phyloP scores from a whole-genome alignment of 371 early-diverging fungal genomes.

The Mortierella sp. region DNA sequence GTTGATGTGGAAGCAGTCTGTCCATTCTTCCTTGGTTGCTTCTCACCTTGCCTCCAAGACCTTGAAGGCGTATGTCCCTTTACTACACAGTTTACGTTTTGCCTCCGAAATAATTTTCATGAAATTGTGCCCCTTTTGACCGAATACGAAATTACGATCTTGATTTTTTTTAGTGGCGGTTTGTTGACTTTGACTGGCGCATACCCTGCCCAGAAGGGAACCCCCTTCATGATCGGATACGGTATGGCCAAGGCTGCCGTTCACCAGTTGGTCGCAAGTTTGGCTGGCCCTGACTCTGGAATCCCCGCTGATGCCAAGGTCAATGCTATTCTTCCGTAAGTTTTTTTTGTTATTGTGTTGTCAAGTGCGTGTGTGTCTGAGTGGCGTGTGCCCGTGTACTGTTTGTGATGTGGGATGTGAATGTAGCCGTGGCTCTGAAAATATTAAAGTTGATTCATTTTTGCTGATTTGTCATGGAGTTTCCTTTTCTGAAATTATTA shows the following conservation, averaged over 20 bases:
- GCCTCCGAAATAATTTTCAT: too few species aligned
- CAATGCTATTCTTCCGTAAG: conserved; percentile 86
- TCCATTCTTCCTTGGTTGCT: conserved; percentile 87
- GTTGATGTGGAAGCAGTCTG: conserved; percentile 84
- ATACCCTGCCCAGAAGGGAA: conserved; percentile 79
- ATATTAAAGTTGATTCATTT: background rate
- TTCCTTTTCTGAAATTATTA: conserved; percentile 13
- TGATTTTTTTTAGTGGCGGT: conserved; percentile 86
- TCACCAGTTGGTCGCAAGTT: conserved; percentile 88
- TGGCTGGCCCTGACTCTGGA: conserved; percentile 82
- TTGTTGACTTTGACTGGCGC: conserved; percentile 90
- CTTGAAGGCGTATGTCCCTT: conserved; percentile 74
- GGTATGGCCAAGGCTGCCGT: conserved; percentile 96
- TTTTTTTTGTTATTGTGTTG: conserved; percentile 18
- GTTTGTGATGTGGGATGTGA: too few species aligned
- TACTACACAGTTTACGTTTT: background rate
- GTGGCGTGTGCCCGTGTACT: too few species aligned
- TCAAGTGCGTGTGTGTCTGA: too few species aligned
- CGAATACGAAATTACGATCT: too few species aligned
- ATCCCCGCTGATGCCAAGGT: conserved; percentile 81
- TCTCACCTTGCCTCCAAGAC: conserved; percentile 83
- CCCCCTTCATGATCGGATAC: conserved; percentile 93
- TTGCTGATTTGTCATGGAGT: conserved; percentile 24
- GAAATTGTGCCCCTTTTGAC: too few species aligned
- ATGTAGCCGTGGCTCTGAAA: too few species aligned